Conservation (phyloP, 2,329 filamentous ascomycete species). For the Hypoxylon sp. region DNA sequence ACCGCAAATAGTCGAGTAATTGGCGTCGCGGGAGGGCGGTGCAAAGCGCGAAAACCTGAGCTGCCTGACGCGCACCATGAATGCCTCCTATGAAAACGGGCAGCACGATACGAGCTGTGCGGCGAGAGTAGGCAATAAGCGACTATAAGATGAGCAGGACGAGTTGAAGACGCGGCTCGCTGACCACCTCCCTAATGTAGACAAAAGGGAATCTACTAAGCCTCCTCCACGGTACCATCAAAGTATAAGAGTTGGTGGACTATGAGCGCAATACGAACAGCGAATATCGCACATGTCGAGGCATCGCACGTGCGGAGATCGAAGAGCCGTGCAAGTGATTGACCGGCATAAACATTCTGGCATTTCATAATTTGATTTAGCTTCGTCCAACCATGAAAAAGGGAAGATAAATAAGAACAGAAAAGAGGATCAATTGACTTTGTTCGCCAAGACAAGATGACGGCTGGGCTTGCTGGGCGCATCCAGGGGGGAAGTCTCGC, state of each 20-base stretch:
- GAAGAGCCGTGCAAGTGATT: not conserved
- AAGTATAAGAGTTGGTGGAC: not conserved
- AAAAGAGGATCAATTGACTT: conserved; percentile 7
- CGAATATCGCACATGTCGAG: not conserved
- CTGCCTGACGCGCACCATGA: too few relatives aligned
- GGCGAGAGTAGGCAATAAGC: too few relatives aligned
- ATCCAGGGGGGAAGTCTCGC: too few relatives aligned
- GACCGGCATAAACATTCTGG: not conserved
- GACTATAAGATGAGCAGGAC: not conserved
- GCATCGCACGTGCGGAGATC: too few relatives aligned
- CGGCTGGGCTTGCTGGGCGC: not conserved
- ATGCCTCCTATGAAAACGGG: not conserved
- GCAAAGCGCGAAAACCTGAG: not conserved
- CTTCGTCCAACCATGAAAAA: too few relatives aligned
- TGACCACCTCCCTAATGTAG: too few relatives aligned
- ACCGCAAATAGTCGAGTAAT: not conserved
- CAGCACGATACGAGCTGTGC: not conserved
- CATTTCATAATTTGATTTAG: not conserved
- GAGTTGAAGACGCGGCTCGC: not conserved
- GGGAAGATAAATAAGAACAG: too few relatives aligned
- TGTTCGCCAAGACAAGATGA: not conserved
- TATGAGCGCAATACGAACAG: not conserved
- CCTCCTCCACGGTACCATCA: not conserved
- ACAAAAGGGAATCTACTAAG: too few relatives aligned
- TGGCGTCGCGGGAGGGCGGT: not conserved